Base-by-base conservation (phyloP, 345 rosid species). In the Angophora floribunda region DNA sequence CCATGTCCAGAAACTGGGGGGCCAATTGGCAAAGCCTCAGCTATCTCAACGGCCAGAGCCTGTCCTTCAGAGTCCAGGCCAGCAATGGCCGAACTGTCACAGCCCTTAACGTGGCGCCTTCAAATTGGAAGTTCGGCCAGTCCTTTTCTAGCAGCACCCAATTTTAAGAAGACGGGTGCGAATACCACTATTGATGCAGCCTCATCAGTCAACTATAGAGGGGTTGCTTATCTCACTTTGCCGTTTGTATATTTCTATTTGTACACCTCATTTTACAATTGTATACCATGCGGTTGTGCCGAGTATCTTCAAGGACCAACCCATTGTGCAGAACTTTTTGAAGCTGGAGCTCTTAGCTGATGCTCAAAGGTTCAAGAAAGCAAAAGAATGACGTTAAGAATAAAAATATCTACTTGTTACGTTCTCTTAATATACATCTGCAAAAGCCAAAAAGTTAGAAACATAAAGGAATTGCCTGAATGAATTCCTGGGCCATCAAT, bases 1-100 rank as follows among this genome's bases (percentile, higher is more conserved):
- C 80, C 84, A 95, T 96, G 93, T 91, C 96, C 11, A 95, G 96
- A 89, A 96, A 96, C 85, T 96, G 95, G 96, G 98, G 96, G 49
- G 88, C 90, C 16, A 94, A 93, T 51, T 95, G 96, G 99, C 98
- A 94, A 88, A 95, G 98, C 91, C 90, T 91, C 13, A 91, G 91
- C 89, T 93, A 93, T 90, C 94, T 95, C 61, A 96, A 93, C 10
- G 95, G 96, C 9, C 98, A 95, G 89, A 92, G 92, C 89, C 90
- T 95, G 88, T 96, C 96, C 50, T 94, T 94, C 89, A 91, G 92
- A 89, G 87, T 96, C 86, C 92, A 92, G 89, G 86, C 92, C 63
- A 93, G 93, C 90, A 65, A 95, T 30, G 96, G 96, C 4, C 90
- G 12, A 79, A 92, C 85, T 61, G 51, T 84, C 59, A 93, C 94